Conservation (phyloP, 2,329 filamentous ascomycete genomes). For the Neopestalotiopsis rosae region DNA sequence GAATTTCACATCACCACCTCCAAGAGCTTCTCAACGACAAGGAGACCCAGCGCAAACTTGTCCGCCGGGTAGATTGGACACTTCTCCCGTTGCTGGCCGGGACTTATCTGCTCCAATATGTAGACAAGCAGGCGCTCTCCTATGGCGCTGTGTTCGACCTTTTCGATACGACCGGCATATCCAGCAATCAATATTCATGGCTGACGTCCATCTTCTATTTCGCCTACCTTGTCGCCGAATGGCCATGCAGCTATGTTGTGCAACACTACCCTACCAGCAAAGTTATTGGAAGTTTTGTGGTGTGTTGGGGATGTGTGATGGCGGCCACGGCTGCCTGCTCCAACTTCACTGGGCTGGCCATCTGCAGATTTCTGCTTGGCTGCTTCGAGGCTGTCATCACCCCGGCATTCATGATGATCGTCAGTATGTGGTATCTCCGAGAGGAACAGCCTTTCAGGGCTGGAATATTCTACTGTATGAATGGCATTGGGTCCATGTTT, state of each 20-base stretch:
- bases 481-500: slow-evolving; percentile 43
- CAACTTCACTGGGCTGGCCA: slow-evolving; percentile 47
- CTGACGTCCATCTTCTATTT: slow-evolving; percentile 62
- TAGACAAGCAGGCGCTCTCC: slow-evolving; percentile 60
- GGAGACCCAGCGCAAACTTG: slow-evolving; percentile 32
- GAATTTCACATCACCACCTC: slow-evolving; percentile 46
- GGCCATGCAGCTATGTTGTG: slow-evolving; percentile 40
- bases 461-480: slow-evolving; percentile 47
- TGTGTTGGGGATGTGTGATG: slow-evolving; percentile 44
- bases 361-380: slow-evolving; percentile 51
- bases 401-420: slow-evolving; percentile 55
- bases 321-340: slow-evolving; percentile 47
- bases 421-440: slow-evolving; percentile 54
- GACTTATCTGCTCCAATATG: slow-evolving; percentile 58
- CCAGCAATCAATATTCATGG: slow-evolving; percentile 55
- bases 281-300: slow-evolving; percentile 37
- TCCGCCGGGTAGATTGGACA: slow-evolving; percentile 53
- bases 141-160: slow-evolving; percentile 63
- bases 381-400: slow-evolving; percentile 54
- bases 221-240: slow-evolving; percentile 36
- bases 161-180: slow-evolving; percentile 53
- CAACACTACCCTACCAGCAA: slow-evolving; percentile 42
- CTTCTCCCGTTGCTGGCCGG: slow-evolving; percentile 57
- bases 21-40: slow-evolving; percentile 50
- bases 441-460: slow-evolving; percentile 52